Evolutionary conservation across 2,329 filamentous ascomycete genomes (phyloP).

Genomic region (Elsinoe necatrix): DNA sequence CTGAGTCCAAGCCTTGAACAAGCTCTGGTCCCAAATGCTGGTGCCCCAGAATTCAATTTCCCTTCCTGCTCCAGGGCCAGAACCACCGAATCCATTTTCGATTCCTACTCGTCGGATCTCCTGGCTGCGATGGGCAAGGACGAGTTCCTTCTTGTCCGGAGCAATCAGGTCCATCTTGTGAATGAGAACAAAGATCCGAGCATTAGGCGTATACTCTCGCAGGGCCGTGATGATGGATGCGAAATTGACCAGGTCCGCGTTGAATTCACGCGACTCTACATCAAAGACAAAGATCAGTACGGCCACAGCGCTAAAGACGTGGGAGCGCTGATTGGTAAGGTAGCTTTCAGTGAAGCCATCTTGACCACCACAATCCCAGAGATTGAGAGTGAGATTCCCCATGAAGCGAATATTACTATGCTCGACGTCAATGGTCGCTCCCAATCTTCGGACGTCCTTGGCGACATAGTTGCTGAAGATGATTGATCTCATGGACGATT

Average conservation of each 20-base stretch:
- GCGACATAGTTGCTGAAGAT: conserved; percentile 99
- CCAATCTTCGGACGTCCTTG: conserved; percentile 83
- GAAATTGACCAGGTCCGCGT: conserved; percentile 88
- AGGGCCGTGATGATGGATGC: conserved; percentile 81
- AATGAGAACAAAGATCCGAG: conserved; percentile 87
- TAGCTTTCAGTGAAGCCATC: conserved; percentile 99
- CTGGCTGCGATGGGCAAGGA: conserved; percentile 76
- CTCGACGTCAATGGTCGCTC: conserved; percentile 96
- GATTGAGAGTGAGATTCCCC: conserved; percentile 90
- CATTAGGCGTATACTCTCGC: conserved; percentile 69
- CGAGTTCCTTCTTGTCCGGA: conserved; percentile 63
- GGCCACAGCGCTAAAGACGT: conserved; percentile 93
- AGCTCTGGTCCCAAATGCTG: conserved; percentile 95
- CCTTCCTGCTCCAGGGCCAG: conserved; percentile 25
- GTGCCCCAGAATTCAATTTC: conserved; percentile 80
- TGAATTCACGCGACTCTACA: conserved; percentile 90
- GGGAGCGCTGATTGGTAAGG: conserved; percentile 85
- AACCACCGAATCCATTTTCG: conserved; percentile 48
- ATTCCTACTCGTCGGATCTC: conserved; percentile 66
- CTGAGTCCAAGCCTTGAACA: conserved; percentile 97
- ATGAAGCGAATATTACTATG: conserved; percentile 98
- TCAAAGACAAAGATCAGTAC: conserved; percentile 99
- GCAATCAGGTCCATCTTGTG: conserved; percentile 99
- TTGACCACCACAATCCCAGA: conserved; percentile 98
- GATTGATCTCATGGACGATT: conserved; percentile 96